phyloP scores from a whole-genome alignment of 306 rosid species.

The Vachellia pachyceras region DNA sequence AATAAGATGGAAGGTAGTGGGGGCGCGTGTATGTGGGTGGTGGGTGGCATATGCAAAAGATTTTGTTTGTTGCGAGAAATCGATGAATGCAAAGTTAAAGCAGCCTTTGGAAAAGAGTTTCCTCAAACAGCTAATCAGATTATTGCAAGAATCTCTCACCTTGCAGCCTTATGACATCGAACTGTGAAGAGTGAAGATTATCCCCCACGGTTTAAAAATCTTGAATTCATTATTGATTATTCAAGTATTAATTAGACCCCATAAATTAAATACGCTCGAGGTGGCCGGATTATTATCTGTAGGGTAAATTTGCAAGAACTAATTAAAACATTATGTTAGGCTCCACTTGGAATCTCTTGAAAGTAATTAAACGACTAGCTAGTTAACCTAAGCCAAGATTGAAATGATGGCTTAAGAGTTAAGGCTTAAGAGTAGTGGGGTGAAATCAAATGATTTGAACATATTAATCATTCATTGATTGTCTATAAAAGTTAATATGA shows the following conservation, averaged over 20 bases:
- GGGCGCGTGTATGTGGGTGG: conserved; percentile 27
- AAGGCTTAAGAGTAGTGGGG: not conserved
- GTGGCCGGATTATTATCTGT: not conserved
- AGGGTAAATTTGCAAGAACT: not conserved
- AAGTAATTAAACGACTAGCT: not conserved
- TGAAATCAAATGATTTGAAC: not conserved
- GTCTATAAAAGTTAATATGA: no score
- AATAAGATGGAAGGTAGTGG: conserved; percentile 16
- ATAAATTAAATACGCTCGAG: not conserved
- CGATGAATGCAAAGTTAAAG: conserved; percentile 46
- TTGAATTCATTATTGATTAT: not conserved
- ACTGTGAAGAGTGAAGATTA: conserved; percentile 18
- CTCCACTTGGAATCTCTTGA: not conserved
- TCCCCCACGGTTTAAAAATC: conserved; percentile 6
- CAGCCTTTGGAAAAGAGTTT: conserved; percentile 59
- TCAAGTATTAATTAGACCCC: not conserved
- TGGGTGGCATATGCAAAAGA: conserved; percentile 56
- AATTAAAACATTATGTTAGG: not conserved
- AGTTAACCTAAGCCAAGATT: not conserved
- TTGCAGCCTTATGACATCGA: conserved; percentile 38
- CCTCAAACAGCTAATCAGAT: conserved; percentile 55
- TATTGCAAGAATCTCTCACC: conserved; percentile 57
- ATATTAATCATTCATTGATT: not conserved
- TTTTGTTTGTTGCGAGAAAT: conserved; percentile 67
- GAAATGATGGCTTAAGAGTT: not conserved